phyloP scores from a whole-genome alignment of 805 yeast species.

The Lachancea fermentati region DNA sequence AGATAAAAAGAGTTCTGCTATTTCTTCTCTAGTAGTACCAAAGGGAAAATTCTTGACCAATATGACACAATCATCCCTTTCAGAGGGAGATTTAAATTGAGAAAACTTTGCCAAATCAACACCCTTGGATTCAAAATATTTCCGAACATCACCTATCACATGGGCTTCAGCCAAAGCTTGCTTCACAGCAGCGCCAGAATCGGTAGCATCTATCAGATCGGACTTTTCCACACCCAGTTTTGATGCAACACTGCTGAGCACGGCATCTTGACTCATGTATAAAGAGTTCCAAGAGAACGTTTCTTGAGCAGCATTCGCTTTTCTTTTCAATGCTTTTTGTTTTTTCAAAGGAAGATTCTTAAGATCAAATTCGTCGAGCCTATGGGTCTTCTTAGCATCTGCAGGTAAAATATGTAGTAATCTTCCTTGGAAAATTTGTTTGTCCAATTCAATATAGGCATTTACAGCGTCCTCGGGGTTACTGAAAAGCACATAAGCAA shows the following conservation, averaged over 20 bases:
- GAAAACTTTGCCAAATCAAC: slow-evolving; percentile 74
- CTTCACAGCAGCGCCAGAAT: slow-evolving; percentile 83
- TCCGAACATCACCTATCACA: slow-evolving; percentile 85
- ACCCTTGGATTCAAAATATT: slow-evolving; percentile 78
- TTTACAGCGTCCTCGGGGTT: slow-evolving; percentile 64
- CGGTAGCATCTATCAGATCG: slow-evolving; percentile 82
- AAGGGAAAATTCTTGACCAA: slow-evolving; percentile 87
- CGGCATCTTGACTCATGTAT: slow-evolving; percentile 87
- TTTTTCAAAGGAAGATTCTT: slow-evolving; percentile 89
- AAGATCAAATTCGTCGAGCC: slow-evolving; percentile 84
- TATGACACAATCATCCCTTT: slow-evolving; percentile 74
- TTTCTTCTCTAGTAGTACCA: slow-evolving; percentile 75
- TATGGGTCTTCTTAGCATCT: slow-evolving; percentile 72
- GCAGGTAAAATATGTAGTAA: slow-evolving; percentile 85
- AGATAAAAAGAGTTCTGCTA: slow-evolving; percentile 73
- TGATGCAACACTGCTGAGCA: slow-evolving; percentile 80
- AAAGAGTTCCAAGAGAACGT: slow-evolving; percentile 95
- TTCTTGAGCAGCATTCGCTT: slow-evolving; percentile 75
- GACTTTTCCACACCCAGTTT: slow-evolving; percentile 79
- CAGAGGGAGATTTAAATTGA: slow-evolving; percentile 37
- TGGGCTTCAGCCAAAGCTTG: slow-evolving; percentile 98
- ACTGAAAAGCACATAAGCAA: slow-evolving; percentile 76
- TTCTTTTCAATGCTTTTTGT: slow-evolving; percentile 77
- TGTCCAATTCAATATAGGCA: slow-evolving; percentile 74
- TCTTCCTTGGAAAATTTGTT: slow-evolving; percentile 90